These are phyloP conservation scores for Debaryomyces subglobosus DNA, from an alignment of 1,139 yeast genomes.

Conservation along the genomic window DNA sequence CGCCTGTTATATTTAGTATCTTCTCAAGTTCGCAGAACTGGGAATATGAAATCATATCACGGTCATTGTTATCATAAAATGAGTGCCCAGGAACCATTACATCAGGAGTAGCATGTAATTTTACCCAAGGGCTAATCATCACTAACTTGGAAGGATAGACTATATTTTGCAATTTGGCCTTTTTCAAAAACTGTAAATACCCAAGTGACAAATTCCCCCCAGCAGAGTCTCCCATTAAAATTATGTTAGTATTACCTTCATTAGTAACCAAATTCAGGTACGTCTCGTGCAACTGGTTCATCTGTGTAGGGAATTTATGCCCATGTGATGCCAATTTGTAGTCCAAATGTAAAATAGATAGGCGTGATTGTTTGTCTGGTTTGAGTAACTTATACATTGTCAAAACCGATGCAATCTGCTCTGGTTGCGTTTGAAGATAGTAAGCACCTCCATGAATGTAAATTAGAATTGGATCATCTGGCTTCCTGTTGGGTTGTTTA, in stretches of 20 bases:
- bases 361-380: conserved; percentile 24
- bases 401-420: conserved; percentile 35
- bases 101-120: conserved; percentile 19
- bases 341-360: conserved; percentile 41
- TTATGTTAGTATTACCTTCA: conserved; percentile 35
- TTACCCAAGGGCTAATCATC: conserved; percentile 45
- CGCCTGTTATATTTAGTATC: conserved; percentile 15
- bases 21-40: conserved; percentile 10
- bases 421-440: conserved; percentile 36
- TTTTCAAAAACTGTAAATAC: conserved; percentile 32
- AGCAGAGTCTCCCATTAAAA: conserved; percentile 46
- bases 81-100: conserved; percentile 34
- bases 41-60: conserved; percentile 33
- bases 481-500: conserved; percentile 29
- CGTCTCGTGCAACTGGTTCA: conserved; percentile 35
- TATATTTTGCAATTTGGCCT: conserved; percentile 4
- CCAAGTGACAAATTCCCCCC: conserved; percentile 42
- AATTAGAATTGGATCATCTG: conserved; percentile 39
- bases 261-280: conserved; percentile 29
- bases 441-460: conserved; percentile 51
- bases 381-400: conserved; percentile 35
- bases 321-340: conserved; percentile 41
- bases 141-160: conserved; percentile 36
- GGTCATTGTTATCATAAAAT: conserved; percentile 32
- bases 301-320: conserved; percentile 37